Evolutionary conservation across 163 green algal species (phyloP), one percentile per base, ranked within the genome.

Genomic region (Scenedesmus sp.): DNA sequence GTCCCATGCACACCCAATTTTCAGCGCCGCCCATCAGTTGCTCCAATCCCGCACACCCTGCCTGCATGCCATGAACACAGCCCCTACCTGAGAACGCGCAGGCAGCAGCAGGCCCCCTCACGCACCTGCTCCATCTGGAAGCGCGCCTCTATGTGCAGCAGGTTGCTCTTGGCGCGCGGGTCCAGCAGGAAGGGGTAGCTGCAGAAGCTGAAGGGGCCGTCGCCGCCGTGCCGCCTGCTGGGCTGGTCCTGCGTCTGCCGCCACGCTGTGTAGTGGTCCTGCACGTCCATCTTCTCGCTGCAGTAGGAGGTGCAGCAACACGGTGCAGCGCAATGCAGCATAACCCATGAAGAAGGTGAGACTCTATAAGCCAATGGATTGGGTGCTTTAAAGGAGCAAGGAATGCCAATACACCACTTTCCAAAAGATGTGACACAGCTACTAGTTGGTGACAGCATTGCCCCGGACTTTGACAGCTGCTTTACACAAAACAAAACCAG

Each of bases 251-350:
- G 97, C 23, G 96, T 97, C 93, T 99, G 97, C 10, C 97, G 93
- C 97, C 97, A 99, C 1, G 97, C 97, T 23, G 98, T 96, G 94
- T 99, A 99, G 95, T 99, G 97, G 93, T 99, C 97, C 93, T 98
- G 93, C 73, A 99, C 96, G 94, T 98, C 97, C 92, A 99, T 96
- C 95, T 99, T 99, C 89, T 98, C 97, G 84, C 95, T 97, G 95
- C 88, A 91, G 34, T 46, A 46, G 34, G 34, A 46, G n/a, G 60
- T 23, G 70, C 12, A 79, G 67, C 70, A 79, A 23, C 70, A 79
- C 23, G 23, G 23, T 2, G 18, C 12, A 15, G 23, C 34, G 4
- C 54, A 86, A 52, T 13, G 4, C 52, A 60, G 59, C 52, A 73
- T 6, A 85, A 20, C 84, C 70, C 59, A 23, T 16, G 9, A 82